A percentile compares a stretch with the other conserved stretches of the same genome.
Conservation (phyloP, 2,329 filamentous ascomycete genomes). For the Bipolaris cookei region DNA sequence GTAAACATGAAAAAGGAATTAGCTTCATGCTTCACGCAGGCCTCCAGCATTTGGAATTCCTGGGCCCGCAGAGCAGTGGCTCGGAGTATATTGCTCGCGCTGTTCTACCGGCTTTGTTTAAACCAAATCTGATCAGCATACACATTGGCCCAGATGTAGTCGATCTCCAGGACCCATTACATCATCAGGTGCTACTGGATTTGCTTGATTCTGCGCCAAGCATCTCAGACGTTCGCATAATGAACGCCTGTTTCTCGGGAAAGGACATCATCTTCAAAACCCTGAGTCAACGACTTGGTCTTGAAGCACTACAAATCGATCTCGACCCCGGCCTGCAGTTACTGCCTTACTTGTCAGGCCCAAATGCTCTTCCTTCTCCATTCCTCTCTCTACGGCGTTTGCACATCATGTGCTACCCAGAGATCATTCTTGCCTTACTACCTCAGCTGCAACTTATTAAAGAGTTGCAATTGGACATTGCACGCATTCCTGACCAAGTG, state of each 20-base stretch:
- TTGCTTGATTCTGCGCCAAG: constrained; percentile 28
- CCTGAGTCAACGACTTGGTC: constrained; percentile 31
- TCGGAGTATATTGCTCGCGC: constrained; percentile 30
- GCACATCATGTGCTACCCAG: constrained; percentile 42
- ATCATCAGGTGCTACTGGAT: constrained; percentile 28
- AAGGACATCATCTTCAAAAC: constrained; percentile 38
- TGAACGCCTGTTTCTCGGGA: constrained; percentile 29
- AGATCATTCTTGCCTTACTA: constrained; percentile 38
- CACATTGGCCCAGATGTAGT: constrained; percentile 34
- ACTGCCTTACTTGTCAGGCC: constrained; percentile 30
- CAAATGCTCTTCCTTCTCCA: constrained; percentile 18
- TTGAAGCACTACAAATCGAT: constrained; percentile 41
- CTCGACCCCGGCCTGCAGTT: constrained; percentile 38
- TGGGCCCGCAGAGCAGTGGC: constrained; percentile 31
- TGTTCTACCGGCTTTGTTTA: constrained; percentile 33
- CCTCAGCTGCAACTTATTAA: constrained; percentile 31
- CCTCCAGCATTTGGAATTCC: constrained; percentile 37
- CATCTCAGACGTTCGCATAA: constrained; percentile 35
- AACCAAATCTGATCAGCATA: constrained; percentile 31
- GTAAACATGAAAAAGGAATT: constrained; percentile 26
- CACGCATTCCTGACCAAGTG: constrained; percentile 29
- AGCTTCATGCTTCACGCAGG: constrained; percentile 30
- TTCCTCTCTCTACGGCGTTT: constrained; percentile 34
- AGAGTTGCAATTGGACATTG: constrained; percentile 39
- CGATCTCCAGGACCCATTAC: constrained; percentile 27